Conservation (phyloP, 2,329 filamentous ascomycete genomes). For the Fusarium napiforme region DNA sequence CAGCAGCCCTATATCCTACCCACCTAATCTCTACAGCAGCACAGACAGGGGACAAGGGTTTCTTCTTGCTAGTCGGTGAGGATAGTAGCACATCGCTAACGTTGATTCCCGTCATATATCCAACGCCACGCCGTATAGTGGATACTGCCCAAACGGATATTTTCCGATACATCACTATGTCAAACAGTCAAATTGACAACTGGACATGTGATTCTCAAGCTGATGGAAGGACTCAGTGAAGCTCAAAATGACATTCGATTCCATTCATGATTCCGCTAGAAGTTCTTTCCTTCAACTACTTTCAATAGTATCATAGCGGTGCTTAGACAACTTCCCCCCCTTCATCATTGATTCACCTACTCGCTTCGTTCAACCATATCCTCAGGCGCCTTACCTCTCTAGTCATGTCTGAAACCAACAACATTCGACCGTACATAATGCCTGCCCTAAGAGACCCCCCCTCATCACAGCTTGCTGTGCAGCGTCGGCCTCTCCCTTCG, state of each 20-base stretch:
- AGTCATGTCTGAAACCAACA: not conserved
- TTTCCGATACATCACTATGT: not conserved
- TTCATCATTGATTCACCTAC: no score
- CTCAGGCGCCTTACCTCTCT: accelerated
- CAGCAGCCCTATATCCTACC: not conserved
- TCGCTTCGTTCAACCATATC: not conserved
- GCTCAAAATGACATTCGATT: not conserved
- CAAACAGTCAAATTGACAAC: not conserved
- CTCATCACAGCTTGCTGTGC: not conserved
- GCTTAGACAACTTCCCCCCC: not conserved
- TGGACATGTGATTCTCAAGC: not conserved
- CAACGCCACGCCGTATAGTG: not conserved
- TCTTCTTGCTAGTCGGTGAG: not conserved
- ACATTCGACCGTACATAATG: not conserved
- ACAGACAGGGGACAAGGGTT: not conserved
- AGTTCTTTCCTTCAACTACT: not conserved
- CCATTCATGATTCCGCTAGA: not conserved
- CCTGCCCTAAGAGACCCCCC: not conserved
- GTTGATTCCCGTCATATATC: not conserved
- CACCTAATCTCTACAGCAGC: not conserved
- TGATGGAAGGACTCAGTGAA: no score
- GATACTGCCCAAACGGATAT: not conserved
- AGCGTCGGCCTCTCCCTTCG: not conserved
- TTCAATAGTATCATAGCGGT: not conserved
- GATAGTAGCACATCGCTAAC: not conserved